A percentile compares a stretch with the other conserved stretches of the same genome.
These are phyloP conservation scores for Beauveria varroae DNA, from an alignment of 2,329 filamentous ascomycete genomes.

Conservation along the genomic window DNA sequence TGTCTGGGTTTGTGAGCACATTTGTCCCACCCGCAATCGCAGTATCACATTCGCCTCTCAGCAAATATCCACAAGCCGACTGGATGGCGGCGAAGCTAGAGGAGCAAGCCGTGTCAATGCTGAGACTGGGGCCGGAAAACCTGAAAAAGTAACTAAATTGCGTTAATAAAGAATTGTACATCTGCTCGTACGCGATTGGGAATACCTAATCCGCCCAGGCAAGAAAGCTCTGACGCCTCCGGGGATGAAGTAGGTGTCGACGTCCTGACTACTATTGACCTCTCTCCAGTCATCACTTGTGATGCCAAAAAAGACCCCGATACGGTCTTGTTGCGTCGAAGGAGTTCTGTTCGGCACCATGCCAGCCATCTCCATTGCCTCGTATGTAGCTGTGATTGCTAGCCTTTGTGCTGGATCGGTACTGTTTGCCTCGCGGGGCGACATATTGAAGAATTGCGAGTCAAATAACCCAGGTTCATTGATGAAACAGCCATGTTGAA, in stretches of 20 bases:
- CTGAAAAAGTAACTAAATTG: slow-evolving; percentile 49
- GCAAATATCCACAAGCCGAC: slow-evolving; percentile 44
- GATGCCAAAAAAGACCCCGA: slow-evolving; percentile 70
- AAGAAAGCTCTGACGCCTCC: slow-evolving; percentile 43
- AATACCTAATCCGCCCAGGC: slow-evolving; percentile 45
- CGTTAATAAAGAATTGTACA: background rate
- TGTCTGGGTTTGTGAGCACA: slow-evolving; percentile 71
- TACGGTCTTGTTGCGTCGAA: slow-evolving; percentile 47
- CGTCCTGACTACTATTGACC: slow-evolving; percentile 64
- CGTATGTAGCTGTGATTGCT: slow-evolving; percentile 45
- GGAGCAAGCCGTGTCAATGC: slow-evolving; percentile 29
- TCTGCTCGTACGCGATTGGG: background rate
- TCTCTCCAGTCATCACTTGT: slow-evolving; percentile 75
- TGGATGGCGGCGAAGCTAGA: slow-evolving; percentile 24
- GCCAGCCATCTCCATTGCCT: slow-evolving; percentile 69
- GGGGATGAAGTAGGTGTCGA: slow-evolving; percentile 49
- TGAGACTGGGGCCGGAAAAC: slow-evolving; percentile 38
- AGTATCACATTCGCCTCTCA: slow-evolving; percentile 66
- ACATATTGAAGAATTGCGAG: slow-evolving; percentile 73
- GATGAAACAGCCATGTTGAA: slow-evolving; percentile 22
- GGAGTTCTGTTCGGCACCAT: slow-evolving; percentile 57
- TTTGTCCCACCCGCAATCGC: slow-evolving; percentile 68
- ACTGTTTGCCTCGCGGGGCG: slow-evolving; percentile 57
- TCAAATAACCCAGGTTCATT: slow-evolving; percentile 67
- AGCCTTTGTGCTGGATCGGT: slow-evolving; percentile 69